Percentiles rank a stretch among this genome's conserved stretches.
phyloP scores from a whole-genome alignment of 768 basidiomycete species.

The Boletus rubroflammeus region DNA sequence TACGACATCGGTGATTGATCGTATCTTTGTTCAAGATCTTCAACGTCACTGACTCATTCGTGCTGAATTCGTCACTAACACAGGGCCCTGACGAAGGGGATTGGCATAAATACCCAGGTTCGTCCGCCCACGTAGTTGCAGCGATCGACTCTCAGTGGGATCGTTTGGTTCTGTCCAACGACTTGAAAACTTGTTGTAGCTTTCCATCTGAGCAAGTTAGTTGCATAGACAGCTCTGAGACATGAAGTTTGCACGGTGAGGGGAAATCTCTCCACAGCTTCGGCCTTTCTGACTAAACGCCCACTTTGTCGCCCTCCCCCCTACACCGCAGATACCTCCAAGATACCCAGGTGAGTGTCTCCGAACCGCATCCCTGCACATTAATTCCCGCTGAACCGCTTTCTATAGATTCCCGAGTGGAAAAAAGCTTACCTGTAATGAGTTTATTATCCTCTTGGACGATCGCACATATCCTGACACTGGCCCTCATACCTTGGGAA shows the following conservation, averaged over 20 bases:
- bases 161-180: not conserved
- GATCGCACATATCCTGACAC: not conserved
- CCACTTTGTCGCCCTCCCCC: not conserved
- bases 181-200: not conserved
- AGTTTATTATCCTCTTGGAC: not conserved
- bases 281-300: not conserved
- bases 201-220: not conserved
- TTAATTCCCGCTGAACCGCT: not conserved
- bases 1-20: not conserved
- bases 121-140: not conserved
- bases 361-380: not conserved
- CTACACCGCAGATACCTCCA: slow-evolving; percentile 52
- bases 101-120: not conserved
- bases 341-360: slow-evolving; percentile 55
- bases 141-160: not conserved
- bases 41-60: not conserved
- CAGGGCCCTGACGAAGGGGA: too few species aligned
- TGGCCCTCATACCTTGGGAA: not conserved
- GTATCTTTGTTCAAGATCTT: not conserved
- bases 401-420: slow-evolving; percentile 60
- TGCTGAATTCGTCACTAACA: not conserved
- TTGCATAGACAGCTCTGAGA: not conserved
- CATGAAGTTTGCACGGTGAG: slow-evolving; percentile 63
- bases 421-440: slow-evolving; percentile 29
- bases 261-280: not conserved